Base-by-base conservation (phyloP, 1,284 basidiomycete genomes). In the Waitea zeae region DNA sequence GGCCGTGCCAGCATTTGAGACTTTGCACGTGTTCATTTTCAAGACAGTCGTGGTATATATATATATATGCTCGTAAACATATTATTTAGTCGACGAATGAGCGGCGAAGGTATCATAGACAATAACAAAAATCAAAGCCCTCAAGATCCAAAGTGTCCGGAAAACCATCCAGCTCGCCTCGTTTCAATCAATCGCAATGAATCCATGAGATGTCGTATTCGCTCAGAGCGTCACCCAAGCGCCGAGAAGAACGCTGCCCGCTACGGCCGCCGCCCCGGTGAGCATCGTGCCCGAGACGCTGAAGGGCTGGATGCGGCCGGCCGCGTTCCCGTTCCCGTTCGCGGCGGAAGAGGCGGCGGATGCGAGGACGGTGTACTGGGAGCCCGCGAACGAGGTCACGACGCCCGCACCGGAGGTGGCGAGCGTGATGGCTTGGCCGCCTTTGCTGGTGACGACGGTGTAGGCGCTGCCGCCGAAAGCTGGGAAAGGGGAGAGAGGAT, bases 371-470 rank as follows among this genome's bases (percentile, higher is more conserved):
- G 64, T 70, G 46, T 59, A 71, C 3, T 58, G 48, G 1, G 61
- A 61, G 12, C 68, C 70, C 19, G 58, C 68, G 37, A 63, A 62
- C 17, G 62, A 61, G 7, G 68, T 73, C 5, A 52, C 58, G 19
- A 52, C 49, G 13, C 65, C 69, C 11, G 50, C 62, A 12, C 54
- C 56, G 38, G 50, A 50, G 4, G 56, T 53, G 5, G 71, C 58
- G 11, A 76, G 52, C 2, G 72, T 76, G 39, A 66, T 50, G 3
- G 58, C 72, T 28, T 61, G 34, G 7, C 70, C 74, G 17, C 63
- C 74, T 22, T 38, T 50, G 12, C 59, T 58, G 5, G 59, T 61
- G n/a, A 67, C 47, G 12, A 59, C 42, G 1, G 63, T 65, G 20
- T 45, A 49, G 5, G 26, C 22, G 29, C 17, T 29, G 17, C 13